These are phyloP conservation scores for Suhomyces sp. DNA, from an alignment of 805 yeast species.

Conservation along the genomic window DNA sequence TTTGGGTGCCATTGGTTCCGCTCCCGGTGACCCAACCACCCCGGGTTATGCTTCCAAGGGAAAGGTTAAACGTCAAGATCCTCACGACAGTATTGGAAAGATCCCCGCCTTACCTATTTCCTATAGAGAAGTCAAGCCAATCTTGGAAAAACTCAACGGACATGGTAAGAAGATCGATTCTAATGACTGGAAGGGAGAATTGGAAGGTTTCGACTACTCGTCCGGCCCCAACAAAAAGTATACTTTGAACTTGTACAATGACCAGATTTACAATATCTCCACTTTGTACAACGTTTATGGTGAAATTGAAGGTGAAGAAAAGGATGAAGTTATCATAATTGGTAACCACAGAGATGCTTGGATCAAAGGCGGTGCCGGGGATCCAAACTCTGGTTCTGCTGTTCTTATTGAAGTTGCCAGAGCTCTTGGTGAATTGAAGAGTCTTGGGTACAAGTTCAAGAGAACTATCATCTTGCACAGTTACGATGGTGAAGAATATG, in stretches of 20 bases:
- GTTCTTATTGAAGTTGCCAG: conserved; percentile 42
- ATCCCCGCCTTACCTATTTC: conserved; percentile 46
- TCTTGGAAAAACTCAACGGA: conserved; percentile 40
- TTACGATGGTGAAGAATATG: conserved; percentile 50
- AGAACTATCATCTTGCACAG: conserved; percentile 38
- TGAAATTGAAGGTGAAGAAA: conserved; percentile 39
- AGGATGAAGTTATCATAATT: conserved; percentile 40
- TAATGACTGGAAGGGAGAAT: conserved; percentile 38
- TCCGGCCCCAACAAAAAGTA: conserved; percentile 39
- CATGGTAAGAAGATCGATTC: conserved; percentile 27
- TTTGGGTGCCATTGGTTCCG: conserved; percentile 47
- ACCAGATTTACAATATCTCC: conserved; percentile 41
- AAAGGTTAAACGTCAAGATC: conserved; percentile 35
- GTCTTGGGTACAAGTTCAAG: conserved; percentile 38
- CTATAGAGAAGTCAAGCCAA: conserved; percentile 45
- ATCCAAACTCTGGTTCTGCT: conserved; percentile 47
- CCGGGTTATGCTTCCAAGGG: conserved; percentile 65
- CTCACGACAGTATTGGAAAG: conserved; percentile 32
- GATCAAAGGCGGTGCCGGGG: conserved; percentile 50
- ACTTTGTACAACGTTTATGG: conserved; percentile 46
- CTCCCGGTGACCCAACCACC: conserved; percentile 78
- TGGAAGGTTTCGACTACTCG: conserved; percentile 39
- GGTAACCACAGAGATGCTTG: conserved; percentile 50
- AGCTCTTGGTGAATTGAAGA: conserved; percentile 39
- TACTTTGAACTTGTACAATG: conserved; percentile 40